Conservation (phyloP, 768 basidiomycete species). For the Lactarius sp. region DNA sequence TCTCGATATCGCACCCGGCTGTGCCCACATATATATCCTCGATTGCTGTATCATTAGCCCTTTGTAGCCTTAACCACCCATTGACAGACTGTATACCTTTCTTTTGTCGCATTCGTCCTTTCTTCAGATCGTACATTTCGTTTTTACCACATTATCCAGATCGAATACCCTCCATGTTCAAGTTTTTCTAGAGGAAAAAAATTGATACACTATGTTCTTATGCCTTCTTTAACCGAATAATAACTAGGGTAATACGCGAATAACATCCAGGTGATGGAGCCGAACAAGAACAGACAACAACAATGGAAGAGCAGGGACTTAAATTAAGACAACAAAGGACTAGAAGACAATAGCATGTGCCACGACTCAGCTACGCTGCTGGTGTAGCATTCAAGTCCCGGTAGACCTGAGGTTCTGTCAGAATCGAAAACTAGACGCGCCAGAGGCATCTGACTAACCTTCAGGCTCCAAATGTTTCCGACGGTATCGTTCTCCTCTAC, state of each 20-base stretch:
- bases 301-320: background rate
- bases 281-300: background rate
- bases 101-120: background rate
- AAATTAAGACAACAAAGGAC: background rate
- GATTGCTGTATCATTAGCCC: slow-evolving; percentile 13
- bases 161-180: slow-evolving; percentile 9
- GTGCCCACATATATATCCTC: background rate
- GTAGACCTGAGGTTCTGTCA: slow-evolving; percentile 37
- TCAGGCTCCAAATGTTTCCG: slow-evolving; percentile 71
- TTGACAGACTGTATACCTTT: slow-evolving; percentile 3
- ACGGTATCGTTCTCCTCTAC: slow-evolving; percentile 43
- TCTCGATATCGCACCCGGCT: background rate
- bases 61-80: slow-evolving; percentile 15
- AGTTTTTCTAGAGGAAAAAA: background rate
- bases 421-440: background rate
- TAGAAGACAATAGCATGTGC: background rate
- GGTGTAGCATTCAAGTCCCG: slow-evolving; percentile 37
- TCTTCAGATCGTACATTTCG: background rate
- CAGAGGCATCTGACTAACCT: slow-evolving; percentile 40
- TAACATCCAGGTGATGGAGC: background rate
- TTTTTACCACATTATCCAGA: background rate
- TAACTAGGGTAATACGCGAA: background rate
- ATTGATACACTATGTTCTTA: slow-evolving; percentile 15
- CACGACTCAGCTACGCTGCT: slow-evolving; percentile 26
- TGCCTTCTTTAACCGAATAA: slow-evolving; percentile 4